These are phyloP conservation scores for Trypanosoma melophagium DNA, from an alignment of 208 protist genomes.

Conservation along the genomic window DNA sequence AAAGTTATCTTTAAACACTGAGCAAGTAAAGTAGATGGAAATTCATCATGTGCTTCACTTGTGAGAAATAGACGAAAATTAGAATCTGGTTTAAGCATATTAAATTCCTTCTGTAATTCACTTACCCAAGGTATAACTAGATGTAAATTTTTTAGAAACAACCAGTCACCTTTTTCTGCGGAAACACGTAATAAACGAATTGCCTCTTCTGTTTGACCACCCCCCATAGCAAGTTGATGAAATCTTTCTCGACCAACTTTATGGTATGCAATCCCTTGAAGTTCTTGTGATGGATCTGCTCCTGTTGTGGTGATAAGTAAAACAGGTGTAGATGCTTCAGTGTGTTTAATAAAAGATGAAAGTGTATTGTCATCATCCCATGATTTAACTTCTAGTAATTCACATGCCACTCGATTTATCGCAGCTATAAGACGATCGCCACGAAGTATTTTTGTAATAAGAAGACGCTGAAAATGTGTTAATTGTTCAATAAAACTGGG, in stretches of 20 bases:
- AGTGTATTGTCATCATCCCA: slow-evolving; percentile 73
- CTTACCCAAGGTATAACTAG: slow-evolving; percentile 94
- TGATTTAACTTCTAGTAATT: slow-evolving; percentile 74
- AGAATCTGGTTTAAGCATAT: slow-evolving; percentile 70
- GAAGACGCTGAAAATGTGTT: slow-evolving; percentile 93
- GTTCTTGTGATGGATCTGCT: slow-evolving; percentile 94
- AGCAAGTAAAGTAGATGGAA: slow-evolving; percentile 94
- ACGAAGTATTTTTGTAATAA: slow-evolving; percentile 94
- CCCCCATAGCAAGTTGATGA: slow-evolving; percentile 95
- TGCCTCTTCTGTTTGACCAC: slow-evolving; percentile 92
- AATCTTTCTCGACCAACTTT: slow-evolving; percentile 82
- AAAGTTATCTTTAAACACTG: slow-evolving; percentile 95
- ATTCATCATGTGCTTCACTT: slow-evolving; percentile 93
- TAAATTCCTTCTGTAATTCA: slow-evolving; percentile 92
- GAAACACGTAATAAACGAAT: slow-evolving; percentile 74
- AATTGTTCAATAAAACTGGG: slow-evolving; percentile 89
- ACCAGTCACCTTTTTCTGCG: slow-evolving; percentile 88
- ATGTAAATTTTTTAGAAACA: slow-evolving; percentile 97
- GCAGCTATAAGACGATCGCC: slow-evolving; percentile 95
- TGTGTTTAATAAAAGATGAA: slow-evolving; percentile 43
- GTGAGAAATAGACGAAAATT: slow-evolving; percentile 96
- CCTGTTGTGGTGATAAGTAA: slow-evolving; percentile 95
- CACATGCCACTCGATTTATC: slow-evolving; percentile 82
- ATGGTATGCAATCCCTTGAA: slow-evolving; percentile 84
- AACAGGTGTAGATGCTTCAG: slow-evolving; percentile 74